Evolutionary conservation across 331 rosid genomes (phyloP).

Genomic region (Malus hybrid): DNA sequence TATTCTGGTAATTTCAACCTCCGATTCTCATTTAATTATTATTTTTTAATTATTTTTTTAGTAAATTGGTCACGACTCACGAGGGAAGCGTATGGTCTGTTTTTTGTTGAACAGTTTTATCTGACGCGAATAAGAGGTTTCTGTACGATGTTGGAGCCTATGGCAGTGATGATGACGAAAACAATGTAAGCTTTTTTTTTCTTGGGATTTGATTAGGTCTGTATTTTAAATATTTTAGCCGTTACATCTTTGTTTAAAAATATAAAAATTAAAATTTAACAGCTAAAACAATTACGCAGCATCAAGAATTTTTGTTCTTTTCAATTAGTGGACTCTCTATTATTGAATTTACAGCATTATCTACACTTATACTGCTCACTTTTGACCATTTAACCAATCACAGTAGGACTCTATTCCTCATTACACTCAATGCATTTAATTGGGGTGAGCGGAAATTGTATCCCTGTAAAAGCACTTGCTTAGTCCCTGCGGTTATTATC

Average conservation of each 20-base stretch:
- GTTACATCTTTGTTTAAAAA: too few species aligned
- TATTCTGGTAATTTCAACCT: constrained; percentile 67
- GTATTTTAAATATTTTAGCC: too few species aligned
- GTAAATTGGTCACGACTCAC: constrained; percentile 13
- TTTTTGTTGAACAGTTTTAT: constrained; percentile 46
- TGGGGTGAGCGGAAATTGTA: too few species aligned
- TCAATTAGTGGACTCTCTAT: too few species aligned
- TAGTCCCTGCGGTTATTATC: too few species aligned
- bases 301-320: too few species aligned
- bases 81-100: constrained; percentile 3
- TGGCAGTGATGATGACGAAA: constrained; percentile 83
- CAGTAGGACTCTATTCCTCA: too few species aligned
- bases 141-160: constrained; percentile 90
- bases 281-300: too few species aligned
- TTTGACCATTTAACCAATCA: background rate
- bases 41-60: background rate
- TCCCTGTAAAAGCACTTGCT: too few species aligned
- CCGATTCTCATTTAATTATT: background rate
- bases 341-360: background rate
- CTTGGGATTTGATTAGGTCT: too few species aligned
- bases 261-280: too few species aligned
- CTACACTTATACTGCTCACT: background rate
- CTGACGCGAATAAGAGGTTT: constrained; percentile 74
- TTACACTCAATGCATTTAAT: too few species aligned
- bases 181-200: constrained; percentile 26